Conservation (phyloP, 1,139 yeast species). For the Candida gigantensis region DNA sequence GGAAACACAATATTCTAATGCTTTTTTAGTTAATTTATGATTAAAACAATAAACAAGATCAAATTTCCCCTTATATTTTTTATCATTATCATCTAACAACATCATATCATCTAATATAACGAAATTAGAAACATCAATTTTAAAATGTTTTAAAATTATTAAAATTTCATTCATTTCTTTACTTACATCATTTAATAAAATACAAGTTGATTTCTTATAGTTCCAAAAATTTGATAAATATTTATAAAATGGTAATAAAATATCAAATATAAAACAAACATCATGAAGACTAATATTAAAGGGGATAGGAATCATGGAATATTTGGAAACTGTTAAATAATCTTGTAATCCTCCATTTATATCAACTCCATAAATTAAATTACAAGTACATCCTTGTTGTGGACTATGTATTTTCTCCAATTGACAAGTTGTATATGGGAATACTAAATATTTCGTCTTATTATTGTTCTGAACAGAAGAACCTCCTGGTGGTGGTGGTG, state of each 20-base stretch:
- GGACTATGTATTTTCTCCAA: slow-evolving; percentile 10
- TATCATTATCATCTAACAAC: slow-evolving; percentile 14
- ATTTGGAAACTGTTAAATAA: slow-evolving; percentile 30
- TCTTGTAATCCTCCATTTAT: slow-evolving; percentile 47
- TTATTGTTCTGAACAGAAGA: slow-evolving; percentile 4
- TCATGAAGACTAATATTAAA: slow-evolving; percentile 38
- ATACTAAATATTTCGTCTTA: slow-evolving; percentile 31
- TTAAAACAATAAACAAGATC: slow-evolving; percentile 24
- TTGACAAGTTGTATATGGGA: slow-evolving; percentile 31
- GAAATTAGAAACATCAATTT: slow-evolving; percentile 28
- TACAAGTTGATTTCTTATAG: slow-evolving; percentile 21
- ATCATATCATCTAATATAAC: slow-evolving; percentile 26
- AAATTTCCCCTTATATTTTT: slow-evolving; percentile 21
- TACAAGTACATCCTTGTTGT: slow-evolving; percentile 20
- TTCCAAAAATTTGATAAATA: slow-evolving; percentile 14
- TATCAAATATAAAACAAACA: slow-evolving; percentile 35
- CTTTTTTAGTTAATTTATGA: slow-evolving; percentile 23
- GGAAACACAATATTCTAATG: slow-evolving; percentile 23
- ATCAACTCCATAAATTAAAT: slow-evolving; percentile 35
- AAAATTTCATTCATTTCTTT: slow-evolving; percentile 41
- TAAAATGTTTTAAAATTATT: slow-evolving; percentile 32
- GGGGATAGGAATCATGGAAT: slow-evolving; percentile 31
- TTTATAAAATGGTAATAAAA: slow-evolving; percentile 38
- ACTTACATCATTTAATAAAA: slow-evolving; percentile 29
- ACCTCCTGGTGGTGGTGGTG: too few relatives aligned